phyloP scores from a whole-genome alignment of 768 basidiomycete genomes.

The Rhodosporidiobolus odoratus region DNA sequence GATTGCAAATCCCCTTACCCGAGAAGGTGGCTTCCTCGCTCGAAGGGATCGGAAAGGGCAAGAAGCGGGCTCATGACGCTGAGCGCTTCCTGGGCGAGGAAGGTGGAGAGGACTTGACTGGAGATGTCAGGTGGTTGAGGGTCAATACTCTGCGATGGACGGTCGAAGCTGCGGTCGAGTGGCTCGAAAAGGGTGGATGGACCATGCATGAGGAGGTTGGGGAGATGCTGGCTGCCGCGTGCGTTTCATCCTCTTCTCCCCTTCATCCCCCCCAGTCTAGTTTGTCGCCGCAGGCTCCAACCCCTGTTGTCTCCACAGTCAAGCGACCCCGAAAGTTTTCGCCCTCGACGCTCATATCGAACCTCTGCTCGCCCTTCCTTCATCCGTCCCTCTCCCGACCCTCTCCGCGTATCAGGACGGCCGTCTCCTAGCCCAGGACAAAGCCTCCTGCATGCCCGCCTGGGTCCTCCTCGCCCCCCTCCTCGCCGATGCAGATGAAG shows the following conservation, averaged over 20 bases:
- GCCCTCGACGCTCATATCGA: constrained; percentile 72
- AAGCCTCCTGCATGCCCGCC: constrained; percentile 95
- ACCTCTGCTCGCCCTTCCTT: constrained; percentile 71
- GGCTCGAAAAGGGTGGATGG: constrained; percentile 39
- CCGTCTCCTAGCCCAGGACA: constrained; percentile 89
- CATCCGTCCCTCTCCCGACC: constrained; percentile 57
- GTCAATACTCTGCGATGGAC: constrained; percentile 71
- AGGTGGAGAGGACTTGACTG: constrained; percentile 23
- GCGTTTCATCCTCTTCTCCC: constrained; percentile 28
- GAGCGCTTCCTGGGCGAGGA: constrained; percentile 28
- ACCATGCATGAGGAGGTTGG: constrained; percentile 30
- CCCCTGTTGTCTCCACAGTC: constrained; percentile 12
- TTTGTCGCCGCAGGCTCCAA: too few species aligned
- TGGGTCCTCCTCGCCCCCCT: constrained; percentile 72
- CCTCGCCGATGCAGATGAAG: constrained; percentile 45
- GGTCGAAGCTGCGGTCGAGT: constrained; percentile 59
- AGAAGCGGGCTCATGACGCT: constrained; percentile 31
- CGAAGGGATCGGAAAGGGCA: constrained; percentile 39
- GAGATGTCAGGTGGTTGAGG: constrained; percentile 62
- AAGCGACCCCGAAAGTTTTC: constrained; percentile 55
- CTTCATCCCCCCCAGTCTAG: not conserved
- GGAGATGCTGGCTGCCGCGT: constrained; percentile 37
- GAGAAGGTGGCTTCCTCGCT: constrained; percentile 30
- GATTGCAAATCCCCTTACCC: constrained; percentile 45
- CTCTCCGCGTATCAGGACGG: constrained; percentile 69